Base-by-base conservation (phyloP, 352 stramenopile species). In the Phytophthora foliorum region DNA sequence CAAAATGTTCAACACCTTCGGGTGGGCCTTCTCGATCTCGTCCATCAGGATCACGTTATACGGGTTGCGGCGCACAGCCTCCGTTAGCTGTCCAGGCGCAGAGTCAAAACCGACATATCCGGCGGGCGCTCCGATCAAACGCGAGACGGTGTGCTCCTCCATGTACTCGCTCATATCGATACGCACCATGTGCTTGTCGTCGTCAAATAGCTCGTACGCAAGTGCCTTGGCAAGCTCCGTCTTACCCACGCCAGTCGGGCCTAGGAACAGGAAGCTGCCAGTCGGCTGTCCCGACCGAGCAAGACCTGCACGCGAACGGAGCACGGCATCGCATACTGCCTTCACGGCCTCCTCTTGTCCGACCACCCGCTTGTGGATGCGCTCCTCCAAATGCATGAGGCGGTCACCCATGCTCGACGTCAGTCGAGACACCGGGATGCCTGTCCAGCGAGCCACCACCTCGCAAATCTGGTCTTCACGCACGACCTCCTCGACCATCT, bases 131-230 rank as follows among this genome's bases (percentile, higher is more conserved):
- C 97, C 97, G 41, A 99, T 95, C 25, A 99, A 71, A 16, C 95
- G 68, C 14, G 89, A 82, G 1, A 99, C 96, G 0, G 90, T 97
- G 73, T 99, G 94, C 60, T 98, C 89, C 77, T 99, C 97, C 85
- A 98, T 99, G 79, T 99, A 99, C 77, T 99, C 97, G 49, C 81
- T 97, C 97, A 99, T 99, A 61, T 99, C 97, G 64, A 99, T 97
- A 32, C 97, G 85, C 22, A 98, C 84, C 75, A 99, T 94, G 69
- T 97, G 80, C 68, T 98, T 97, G 49, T 98, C 94, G 27, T 97
- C 89, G 72, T 99, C 94, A 52, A 99, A 99, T 2, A 99, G 77
- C 60, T 99, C 93, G 50, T 84, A 87, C 44, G 97, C 97, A 22
- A 99, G 71, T 4, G 93, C 94, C 74, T 99, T 99, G 3, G 95